phyloP scores from a whole-genome alignment of 768 basidiomycete species.

The Xanthoconium purpureum region DNA sequence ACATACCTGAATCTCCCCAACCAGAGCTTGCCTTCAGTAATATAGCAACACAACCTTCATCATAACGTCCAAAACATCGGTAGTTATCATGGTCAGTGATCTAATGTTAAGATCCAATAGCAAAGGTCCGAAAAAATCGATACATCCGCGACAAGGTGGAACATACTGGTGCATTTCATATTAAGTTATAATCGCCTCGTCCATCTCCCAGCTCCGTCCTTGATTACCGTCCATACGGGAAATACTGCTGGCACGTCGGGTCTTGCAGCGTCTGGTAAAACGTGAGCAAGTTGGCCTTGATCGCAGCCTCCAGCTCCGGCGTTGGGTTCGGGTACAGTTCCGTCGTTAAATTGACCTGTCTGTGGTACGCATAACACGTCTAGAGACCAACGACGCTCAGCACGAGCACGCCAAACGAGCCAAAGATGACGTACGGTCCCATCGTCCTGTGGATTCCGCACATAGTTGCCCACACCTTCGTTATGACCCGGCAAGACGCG shows the following conservation, averaged over 20 bases:
- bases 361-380: conserved; percentile 20
- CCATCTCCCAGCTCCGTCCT: not conserved
- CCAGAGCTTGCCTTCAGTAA: too few species aligned
- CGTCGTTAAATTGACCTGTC: conserved; percentile 19
- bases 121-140: not conserved
- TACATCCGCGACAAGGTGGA: not conserved
- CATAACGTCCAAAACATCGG: not conserved
- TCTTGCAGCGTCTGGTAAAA: conserved; percentile 12
- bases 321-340: conserved; percentile 23
- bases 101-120: not conserved
- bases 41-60: not conserved
- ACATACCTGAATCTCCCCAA: too few species aligned
- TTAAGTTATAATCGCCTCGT: not conserved
- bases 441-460: conserved; percentile 9
- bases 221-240: conserved; percentile 14
- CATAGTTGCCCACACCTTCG: conserved; percentile 17
- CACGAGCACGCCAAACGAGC: not conserved
- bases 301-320: conserved; percentile 17
- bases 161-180: too few species aligned
- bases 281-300: conserved; percentile 20
- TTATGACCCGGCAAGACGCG: conserved; percentile 15
- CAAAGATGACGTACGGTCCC: not conserved
- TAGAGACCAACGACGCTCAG: conserved; percentile 4
- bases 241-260: conserved; percentile 12
- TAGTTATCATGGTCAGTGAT: not conserved